phyloP scores from a whole-genome alignment of 2,329 filamentous ascomycete species.

The Botrytis galanthina region DNA sequence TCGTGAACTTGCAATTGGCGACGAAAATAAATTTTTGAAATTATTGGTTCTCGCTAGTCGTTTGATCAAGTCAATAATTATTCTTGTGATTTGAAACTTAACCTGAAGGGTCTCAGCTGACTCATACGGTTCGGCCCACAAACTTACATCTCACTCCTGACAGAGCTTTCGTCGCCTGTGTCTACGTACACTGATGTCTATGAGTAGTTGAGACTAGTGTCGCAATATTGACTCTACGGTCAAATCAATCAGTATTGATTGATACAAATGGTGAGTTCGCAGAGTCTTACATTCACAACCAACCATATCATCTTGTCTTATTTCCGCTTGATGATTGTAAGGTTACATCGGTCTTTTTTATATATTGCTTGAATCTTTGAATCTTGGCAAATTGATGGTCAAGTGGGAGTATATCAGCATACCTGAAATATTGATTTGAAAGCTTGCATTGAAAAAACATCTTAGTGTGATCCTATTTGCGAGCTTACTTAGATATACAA shows the following conservation, averaged over 20 bases:
- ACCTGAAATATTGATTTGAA: not conserved
- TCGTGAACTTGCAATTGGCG: not conserved
- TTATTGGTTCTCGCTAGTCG: not conserved
- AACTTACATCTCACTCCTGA: not conserved
- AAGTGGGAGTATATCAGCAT: not conserved
- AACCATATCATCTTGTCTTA: not conserved
- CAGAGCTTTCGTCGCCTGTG: not conserved
- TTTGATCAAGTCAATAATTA: not conserved
- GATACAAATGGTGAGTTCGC: not conserved
- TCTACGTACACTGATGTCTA: not conserved
- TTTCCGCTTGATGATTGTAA: not conserved
- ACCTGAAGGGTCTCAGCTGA: not conserved
- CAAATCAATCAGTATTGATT: not conserved
- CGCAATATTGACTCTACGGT: not conserved
- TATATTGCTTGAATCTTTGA: not conserved
- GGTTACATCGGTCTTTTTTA: not conserved
- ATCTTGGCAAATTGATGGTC: not conserved
- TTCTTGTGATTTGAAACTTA: not conserved
- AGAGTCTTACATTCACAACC: not conserved
- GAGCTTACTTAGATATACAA: not conserved
- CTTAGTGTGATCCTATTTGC: not conserved
- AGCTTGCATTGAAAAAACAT: not conserved
- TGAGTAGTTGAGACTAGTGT: not conserved
- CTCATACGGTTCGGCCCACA: not conserved
- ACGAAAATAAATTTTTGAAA: not conserved